Conservation (phyloP, 352 stramenopile species). For the Globisporangium acanthophoron region DNA sequence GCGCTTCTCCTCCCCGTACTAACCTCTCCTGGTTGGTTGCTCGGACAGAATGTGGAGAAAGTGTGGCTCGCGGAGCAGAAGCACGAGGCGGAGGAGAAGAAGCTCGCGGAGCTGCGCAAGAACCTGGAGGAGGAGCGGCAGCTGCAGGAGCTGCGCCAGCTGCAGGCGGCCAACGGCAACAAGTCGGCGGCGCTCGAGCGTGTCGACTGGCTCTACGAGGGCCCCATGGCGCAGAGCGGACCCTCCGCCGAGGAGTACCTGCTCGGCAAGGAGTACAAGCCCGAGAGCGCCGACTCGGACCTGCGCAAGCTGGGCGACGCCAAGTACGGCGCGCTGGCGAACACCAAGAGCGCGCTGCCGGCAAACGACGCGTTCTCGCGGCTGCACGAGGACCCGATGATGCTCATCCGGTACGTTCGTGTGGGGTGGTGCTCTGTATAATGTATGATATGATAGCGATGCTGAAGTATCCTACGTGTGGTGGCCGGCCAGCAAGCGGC, state of each 20-base stretch:
- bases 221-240: conserved; percentile 65
- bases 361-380: conserved; percentile 91
- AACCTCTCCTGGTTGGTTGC: no score
- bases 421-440: conserved; percentile 5
- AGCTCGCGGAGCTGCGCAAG: conserved; percentile 92
- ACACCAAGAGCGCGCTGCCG: conserved; percentile 41
- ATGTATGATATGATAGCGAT: background rate
- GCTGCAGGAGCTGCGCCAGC: conserved; percentile 91
- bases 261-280: conserved; percentile 88
- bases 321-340: conserved; percentile 63
- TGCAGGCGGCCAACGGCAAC: conserved; percentile 85
- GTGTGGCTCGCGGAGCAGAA: conserved; percentile 97
- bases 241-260: conserved; percentile 89
- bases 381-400: conserved; percentile 96
- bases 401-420: conserved; percentile 76
- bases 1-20: no score
- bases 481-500: conserved; percentile 37
- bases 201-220: conserved; percentile 97
- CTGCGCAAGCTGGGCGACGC: conserved; percentile 46
- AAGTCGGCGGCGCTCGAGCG: conserved; percentile 78
- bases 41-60: conserved; percentile 93
- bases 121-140: conserved; percentile 96
- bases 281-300: conserved; percentile 33
- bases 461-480: background rate
- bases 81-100: conserved; percentile 90